Conservation (phyloP, 306 rosid genomes). For the Cicer chorassanicum region DNA sequence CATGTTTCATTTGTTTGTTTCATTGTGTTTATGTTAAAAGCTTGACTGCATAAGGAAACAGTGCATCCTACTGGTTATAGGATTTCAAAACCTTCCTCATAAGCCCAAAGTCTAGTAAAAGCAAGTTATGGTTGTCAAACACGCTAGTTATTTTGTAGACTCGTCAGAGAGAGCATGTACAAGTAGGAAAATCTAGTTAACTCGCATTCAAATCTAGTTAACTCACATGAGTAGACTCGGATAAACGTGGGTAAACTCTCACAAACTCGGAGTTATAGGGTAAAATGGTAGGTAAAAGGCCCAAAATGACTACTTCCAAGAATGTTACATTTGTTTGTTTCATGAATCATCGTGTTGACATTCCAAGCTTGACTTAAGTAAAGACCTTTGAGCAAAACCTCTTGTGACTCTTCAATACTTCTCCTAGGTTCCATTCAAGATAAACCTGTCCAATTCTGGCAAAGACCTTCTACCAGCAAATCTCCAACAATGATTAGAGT, state of each 20-base stretch:
- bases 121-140: constrained; percentile 9
- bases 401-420: neutral
- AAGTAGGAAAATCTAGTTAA: neutral
- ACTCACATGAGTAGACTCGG: neutral
- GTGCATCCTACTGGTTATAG: neutral
- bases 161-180: neutral
- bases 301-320: neutral
- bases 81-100: constrained; percentile 6
- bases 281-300: neutral
- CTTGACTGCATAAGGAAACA: neutral
- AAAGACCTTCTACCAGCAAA: too few species aligned
- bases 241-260: neutral
- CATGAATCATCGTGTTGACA: neutral
- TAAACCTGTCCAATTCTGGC: neutral
- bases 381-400: neutral
- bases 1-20: too few species aligned
- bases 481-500: too few species aligned
- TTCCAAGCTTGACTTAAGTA: neutral
- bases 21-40: too few species aligned
- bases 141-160: neutral
- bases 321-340: neutral
- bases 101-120: constrained; percentile 24
- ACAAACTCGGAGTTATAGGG: neutral
- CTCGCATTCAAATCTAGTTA: neutral
- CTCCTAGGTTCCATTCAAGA: neutral